Percentiles rank a stretch among this genome's conserved stretches.
Evolutionary conservation across 2,329 filamentous ascomycete species (phyloP).

Genomic region (Colletotrichum gigasporum): DNA sequence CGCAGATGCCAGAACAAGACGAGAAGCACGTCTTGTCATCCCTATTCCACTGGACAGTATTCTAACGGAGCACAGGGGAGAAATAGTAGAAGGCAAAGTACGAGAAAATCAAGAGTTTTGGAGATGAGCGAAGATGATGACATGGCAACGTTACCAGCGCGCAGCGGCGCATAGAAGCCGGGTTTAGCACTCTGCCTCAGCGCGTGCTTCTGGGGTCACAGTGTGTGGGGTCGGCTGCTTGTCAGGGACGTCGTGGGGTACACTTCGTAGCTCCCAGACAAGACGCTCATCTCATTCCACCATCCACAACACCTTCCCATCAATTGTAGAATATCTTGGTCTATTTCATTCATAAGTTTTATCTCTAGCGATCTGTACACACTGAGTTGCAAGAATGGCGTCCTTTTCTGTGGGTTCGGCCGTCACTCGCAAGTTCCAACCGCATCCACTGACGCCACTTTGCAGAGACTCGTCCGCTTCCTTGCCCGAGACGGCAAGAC

Average conservation of each 20-base stretch:
- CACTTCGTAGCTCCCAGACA: not conserved
- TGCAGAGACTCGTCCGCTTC: slow-evolving; percentile 77
- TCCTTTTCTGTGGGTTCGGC: slow-evolving; percentile 54
- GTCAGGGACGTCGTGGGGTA: slow-evolving; percentile 9
- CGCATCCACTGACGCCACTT: slow-evolving; percentile 11
- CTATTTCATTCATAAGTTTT: not conserved
- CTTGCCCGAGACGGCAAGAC: slow-evolving; percentile 74
- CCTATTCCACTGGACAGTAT: no score
- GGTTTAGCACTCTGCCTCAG: not conserved
- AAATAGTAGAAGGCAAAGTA: no score
- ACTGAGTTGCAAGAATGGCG: not conserved
- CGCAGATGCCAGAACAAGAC: not conserved
- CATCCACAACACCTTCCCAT: not conserved
- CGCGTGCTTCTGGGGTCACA: not conserved
- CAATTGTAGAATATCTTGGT: not conserved
- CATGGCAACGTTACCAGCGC: no score
- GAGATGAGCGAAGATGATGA: not conserved
- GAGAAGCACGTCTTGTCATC: no score
- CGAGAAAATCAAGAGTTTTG: no score
- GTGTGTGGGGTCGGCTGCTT: slow-evolving; percentile 13
- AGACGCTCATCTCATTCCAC: slow-evolving; percentile 3
- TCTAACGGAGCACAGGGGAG: no score
- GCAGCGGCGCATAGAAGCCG: no score
- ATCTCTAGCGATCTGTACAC: not conserved
- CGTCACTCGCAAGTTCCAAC: not conserved